Evolutionary conservation across 2,329 filamentous ascomycete species (phyloP), one percentile per base, ranked within the genome.

Genomic region (Ceratocystis cubensis): DNA sequence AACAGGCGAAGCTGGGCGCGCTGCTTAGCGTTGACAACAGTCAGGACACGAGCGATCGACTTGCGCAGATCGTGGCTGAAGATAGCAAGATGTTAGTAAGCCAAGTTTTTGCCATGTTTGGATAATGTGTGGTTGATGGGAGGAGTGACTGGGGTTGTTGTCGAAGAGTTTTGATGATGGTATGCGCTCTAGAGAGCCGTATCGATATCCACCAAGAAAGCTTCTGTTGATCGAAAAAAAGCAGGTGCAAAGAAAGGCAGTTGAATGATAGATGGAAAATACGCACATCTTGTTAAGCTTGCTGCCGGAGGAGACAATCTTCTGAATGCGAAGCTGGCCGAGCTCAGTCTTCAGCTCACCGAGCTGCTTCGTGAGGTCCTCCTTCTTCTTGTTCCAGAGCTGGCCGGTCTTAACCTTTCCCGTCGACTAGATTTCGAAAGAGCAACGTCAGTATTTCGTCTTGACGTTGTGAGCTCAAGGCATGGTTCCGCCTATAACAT

Each of bases 21-120:
- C 85, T 99, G 94, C 87, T 96, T 97, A 81, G 91, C 88, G 86
- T 97, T 99, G 88, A 99, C 96, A 83, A 99, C 86, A 80, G 94
- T 99, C 75, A 99, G 88, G 81, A 96, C 90, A 78, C 93, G 92
- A 77, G 94, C 95, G 81, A 99, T 96, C 72, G 92, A 96, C 87
- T 99, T 99, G 85, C 94, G 92, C 79, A 99, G 85, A 80, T 99
- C 95, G 84, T 96, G 91, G 82, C 92, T 96, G 75, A 73, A 72
- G 44, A 71, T 53, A 69, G 68, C 68, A 66, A 71, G 70, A 61
- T 66, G 69, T 73, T 66, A 72, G 70, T 69, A 71, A 22, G 46
- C 61, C 48, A 65, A 62, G 44, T 20, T 65, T 41, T 46, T 10
- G n/a, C 7, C 2, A 13, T 28, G 45, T 22, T 48, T n/a, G 5